Base-by-base conservation (phyloP, 2,329 filamentous ascomycete species). In the Plectosphaerella sp. region DNA sequence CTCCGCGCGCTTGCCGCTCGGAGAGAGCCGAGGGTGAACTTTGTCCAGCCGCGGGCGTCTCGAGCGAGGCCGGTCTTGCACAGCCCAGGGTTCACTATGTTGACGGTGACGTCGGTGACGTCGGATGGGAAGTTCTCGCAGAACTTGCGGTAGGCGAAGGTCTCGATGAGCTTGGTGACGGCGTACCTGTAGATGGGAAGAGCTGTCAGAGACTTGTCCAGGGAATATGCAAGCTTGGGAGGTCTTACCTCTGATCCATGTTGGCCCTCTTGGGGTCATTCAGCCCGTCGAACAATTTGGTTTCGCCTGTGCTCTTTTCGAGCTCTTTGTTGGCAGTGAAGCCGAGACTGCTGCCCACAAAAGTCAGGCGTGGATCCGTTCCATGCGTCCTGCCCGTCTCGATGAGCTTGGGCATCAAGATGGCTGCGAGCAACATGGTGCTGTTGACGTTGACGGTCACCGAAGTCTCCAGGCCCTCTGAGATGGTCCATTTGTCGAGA, bases 401-500 rank as follows among this genome's bases (percentile, higher is more conserved):
- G 22, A 11, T 25, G 33, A 52, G 43, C 7, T 62, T 64, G 0
- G 63, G 62, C 0, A 65, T 37, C 0, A 66, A 51, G 0, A 65
- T 49, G 0, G 61, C 51, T 8, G 49, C 54, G 0, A 65, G 47
- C 0, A 66, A 50, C 12, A 61, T 57, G 0, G 62, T 63, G 1
- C 56, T 54, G 0, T 64, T 41, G 3, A 64, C 55, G 7, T 65
- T 65, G 16, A 65, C 18, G 0, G 69, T 75, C 53, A 84, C 61
- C 1, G 69, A 14, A 15, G 57, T 61, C 63, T 84, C 80, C 39
- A 77, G 67, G 0, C 67, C 73, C 50, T 80, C 77, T 4, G 64
- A 64, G 0, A 63, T 28, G 2, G 58, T 45, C 37, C 37, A 39
- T 14, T 39, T 14, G 37, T 39, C 37, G 15, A 39, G 37, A 7